Evolutionary conservation across 2,329 filamentous ascomycete species (phyloP).

Genomic region (Zymoseptoria pseudotritici): DNA sequence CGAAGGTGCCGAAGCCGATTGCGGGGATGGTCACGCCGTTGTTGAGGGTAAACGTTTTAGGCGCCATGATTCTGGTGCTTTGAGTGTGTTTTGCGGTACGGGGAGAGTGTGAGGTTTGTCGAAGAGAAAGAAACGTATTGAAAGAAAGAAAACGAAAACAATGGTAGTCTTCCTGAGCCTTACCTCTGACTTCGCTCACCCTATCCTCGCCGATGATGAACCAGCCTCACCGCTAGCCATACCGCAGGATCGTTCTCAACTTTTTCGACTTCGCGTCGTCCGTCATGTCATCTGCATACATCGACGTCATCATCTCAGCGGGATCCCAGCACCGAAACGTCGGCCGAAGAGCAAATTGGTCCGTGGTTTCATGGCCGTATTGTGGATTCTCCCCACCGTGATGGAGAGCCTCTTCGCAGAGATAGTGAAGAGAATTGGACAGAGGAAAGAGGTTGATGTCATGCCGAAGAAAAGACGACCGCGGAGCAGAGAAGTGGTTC

Average conservation of each 20-base stretch:
- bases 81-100: not conserved
- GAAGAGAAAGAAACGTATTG: not conserved
- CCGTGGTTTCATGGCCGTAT: not conserved
- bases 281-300: not conserved
- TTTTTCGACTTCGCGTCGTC: not conserved
- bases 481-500: too few species aligned
- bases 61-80: slow-evolving; percentile 43
- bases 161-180: not conserved
- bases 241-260: not conserved
- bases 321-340: not conserved
- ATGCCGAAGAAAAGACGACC: not conserved
- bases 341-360: not conserved
- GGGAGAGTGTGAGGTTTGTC: too few species aligned
- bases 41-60: slow-evolving; percentile 46
- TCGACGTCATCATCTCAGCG: not conserved
- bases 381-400: not conserved
- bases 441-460: not conserved
- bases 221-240: not conserved
- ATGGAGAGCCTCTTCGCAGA: not conserved
- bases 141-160: not conserved
- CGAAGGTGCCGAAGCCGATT: slow-evolving; percentile 59
- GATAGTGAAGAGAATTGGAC: not conserved
- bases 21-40: slow-evolving; percentile 56
- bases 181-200: not conserved
- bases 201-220: not conserved